A percentile compares a stretch with the other conserved stretches of the same genome.
These are phyloP conservation scores for Candida coquimbonensis DNA, from an alignment of 805 yeast genomes.

Conservation along the genomic window DNA sequence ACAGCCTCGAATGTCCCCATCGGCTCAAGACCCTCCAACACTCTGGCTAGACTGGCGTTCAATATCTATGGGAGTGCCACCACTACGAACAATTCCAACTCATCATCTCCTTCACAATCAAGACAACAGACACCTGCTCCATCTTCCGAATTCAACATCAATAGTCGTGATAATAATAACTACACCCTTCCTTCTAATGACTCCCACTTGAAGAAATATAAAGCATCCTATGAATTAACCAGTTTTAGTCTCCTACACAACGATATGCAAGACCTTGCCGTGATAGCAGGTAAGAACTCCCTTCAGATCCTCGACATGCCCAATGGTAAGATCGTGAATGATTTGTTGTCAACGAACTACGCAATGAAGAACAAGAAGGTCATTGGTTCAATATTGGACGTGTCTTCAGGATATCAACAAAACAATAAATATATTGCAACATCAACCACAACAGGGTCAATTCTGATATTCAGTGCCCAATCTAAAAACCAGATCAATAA, in stretches of 20 bases:
- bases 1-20: not conserved
- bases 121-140: conserved; percentile 2
- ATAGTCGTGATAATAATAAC: not conserved
- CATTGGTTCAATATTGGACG: conserved; percentile 36
- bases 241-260: conserved; percentile 17
- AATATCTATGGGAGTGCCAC: conserved; percentile 38
- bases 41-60: conserved; percentile 50
- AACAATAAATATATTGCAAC: conserved; percentile 35
- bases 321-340: conserved; percentile 28
- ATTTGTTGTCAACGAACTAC: conserved; percentile 24
- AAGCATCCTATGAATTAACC: conserved; percentile 26
- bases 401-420: conserved; percentile 35
- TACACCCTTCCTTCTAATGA: not conserved
- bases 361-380: conserved; percentile 27
- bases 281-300: conserved; percentile 36
- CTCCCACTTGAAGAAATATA: conserved; percentile 21
- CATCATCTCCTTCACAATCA: conserved; percentile 4
- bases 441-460: conserved; percentile 42
- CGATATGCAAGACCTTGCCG: conserved; percentile 22
- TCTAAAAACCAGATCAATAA: conserved; percentile 25
- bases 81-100: conserved; percentile 8
- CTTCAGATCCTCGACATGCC: conserved; percentile 32
- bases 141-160: not conserved
- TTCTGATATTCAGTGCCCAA: conserved; percentile 26
- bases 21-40: conserved; percentile 20